phyloP scores from a whole-genome alignment of 768 basidiomycete species.

The Mycena maculata region DNA sequence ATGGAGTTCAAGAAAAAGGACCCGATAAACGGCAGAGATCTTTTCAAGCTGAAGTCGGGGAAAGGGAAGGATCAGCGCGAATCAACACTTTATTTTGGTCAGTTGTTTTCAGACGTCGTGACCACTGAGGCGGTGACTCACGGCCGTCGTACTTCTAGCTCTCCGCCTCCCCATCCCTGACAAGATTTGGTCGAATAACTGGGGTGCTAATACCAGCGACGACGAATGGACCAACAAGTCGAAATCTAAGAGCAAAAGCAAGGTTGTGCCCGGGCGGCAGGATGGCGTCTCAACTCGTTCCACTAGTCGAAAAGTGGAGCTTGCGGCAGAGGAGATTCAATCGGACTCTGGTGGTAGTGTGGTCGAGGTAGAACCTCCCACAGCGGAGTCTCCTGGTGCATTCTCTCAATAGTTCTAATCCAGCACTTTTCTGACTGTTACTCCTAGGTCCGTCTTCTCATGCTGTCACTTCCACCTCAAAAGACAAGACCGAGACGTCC shows the following conservation, averaged over 20 bases:
- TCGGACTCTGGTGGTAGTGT: no score
- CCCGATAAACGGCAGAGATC: neutral
- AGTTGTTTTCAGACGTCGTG: neutral
- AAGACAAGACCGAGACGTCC: neutral
- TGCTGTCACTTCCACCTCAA: neutral
- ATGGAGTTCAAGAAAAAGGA: conserved; percentile 9
- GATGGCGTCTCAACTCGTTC: no score
- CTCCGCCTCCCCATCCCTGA: neutral
- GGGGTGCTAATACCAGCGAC: neutral
- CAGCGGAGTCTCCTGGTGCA: no score
- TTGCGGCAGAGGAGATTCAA: no score
- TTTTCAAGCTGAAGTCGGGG: no score
- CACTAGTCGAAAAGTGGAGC: no score
- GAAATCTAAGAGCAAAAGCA: neutral
- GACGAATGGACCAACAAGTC: neutral
- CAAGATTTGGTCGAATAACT: neutral
- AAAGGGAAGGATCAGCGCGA: no score
- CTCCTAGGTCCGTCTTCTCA: neutral
- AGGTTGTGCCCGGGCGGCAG: no score
- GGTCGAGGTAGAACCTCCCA: no score
- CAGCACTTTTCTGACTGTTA: neutral
- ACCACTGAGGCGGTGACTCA: neutral
- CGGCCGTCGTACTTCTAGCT: no score
- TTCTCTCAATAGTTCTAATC: no score
- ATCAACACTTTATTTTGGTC: no score